Evolutionary conservation across 495 filamentous ascomycete species (phyloP), one percentile per base, ranked within the genome.

Genomic region (Penicillium herquei): DNA sequence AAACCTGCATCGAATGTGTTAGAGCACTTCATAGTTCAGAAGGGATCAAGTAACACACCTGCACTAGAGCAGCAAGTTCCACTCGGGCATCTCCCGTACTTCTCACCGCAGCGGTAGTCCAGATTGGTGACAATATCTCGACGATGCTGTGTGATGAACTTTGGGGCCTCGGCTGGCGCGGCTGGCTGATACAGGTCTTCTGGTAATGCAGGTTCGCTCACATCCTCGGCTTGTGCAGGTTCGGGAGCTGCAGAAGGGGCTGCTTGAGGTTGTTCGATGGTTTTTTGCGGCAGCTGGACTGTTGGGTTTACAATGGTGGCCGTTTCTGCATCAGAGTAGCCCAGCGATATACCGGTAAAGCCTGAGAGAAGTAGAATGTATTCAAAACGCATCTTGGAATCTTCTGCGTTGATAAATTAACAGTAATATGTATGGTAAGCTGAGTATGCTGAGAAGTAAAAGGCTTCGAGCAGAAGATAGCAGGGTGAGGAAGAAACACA

Each of bases 31-130:
- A 14, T 17, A 14, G 34, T 26, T 21, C 16, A 35, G 13, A 35
- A 17, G 7, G 32, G 47, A 44, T 14, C 11, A 3, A 62, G 63
- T 42, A 52, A 81, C 78, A 21, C 65, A 76, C 87, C 87, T 65
- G 80, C 79, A 50, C 64, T 57, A 21, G 87, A 90, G 67, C 87
- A 91, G 59, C 87, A 90, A 34, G 82, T 75, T 11, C 75, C 79
- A 3, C 73, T 49, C 3, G 78, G 61, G 62, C 87, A 90, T 46
- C 66, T 74, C 18, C 81, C 82, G 46, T 68, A 63, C 7, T 61
- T 60, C 14, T 69, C 64, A 31, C 77, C 77, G 49, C 77, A 80
- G 52, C 70, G 65, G 46, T 62, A 65, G 16, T 69, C 63, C 9
- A 53, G 42, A 14, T 57, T 56, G 35, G 54, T 44, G 16, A 59